phyloP scores from a whole-genome alignment of 2,329 filamentous ascomycete species.

The Stachybotrys chartarum region DNA sequence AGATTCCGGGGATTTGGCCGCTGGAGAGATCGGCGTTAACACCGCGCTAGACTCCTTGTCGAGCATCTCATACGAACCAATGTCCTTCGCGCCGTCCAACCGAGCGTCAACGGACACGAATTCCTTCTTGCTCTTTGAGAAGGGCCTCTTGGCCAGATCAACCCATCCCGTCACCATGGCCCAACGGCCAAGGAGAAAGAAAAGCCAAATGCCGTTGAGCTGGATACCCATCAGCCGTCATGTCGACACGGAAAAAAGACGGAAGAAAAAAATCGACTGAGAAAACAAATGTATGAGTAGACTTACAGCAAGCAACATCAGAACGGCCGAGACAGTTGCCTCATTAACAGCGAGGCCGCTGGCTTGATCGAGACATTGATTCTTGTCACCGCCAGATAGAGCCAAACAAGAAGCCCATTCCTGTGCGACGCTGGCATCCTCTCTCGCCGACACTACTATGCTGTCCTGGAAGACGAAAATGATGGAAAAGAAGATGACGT shows the following conservation, averaged over 20 bases:
- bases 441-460: conserved; percentile 52
- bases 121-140: conserved; percentile 57
- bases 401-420: conserved; percentile 70
- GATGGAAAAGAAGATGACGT: conserved; percentile 90
- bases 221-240: conserved; percentile 19
- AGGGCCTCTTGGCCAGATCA: conserved; percentile 49
- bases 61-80: conserved; percentile 77
- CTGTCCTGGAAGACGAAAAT: conserved; percentile 86
- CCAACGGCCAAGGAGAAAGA: conserved; percentile 72
- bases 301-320: conserved; percentile 74
- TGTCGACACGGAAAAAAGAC: too few relatives aligned
- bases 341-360: conserved; percentile 61
- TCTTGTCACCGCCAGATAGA: conserved; percentile 47
- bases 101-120: conserved; percentile 85
- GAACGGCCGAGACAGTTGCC: conserved; percentile 69
- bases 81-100: conserved; percentile 51
- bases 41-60: conserved; percentile 47
- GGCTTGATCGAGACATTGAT: conserved; percentile 57
- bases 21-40: conserved; percentile 43
- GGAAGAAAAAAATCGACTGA: too few relatives aligned
- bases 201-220: conserved; percentile 79
- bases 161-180: conserved; percentile 84
- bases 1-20: conserved; percentile 23
- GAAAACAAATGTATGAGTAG: neutral
- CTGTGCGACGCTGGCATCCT: conserved; percentile 43